Evolutionary conservation across 2,329 filamentous ascomycete species (phyloP).

Genomic region (Colletotrichum sp.): DNA sequence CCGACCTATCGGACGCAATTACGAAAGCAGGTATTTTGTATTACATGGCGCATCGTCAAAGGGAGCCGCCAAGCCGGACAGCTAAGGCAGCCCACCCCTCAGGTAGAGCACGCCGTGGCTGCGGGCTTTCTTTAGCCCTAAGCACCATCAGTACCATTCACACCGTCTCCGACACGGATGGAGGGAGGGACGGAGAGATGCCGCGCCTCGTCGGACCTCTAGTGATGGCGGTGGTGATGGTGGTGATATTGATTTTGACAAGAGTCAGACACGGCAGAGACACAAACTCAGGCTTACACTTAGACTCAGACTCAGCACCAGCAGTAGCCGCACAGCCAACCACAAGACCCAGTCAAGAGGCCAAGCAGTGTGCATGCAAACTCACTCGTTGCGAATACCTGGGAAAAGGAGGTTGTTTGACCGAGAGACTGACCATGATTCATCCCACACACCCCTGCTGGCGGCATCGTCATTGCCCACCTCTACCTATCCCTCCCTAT

Average conservation of each 20-base stretch:
- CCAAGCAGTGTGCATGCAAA: background rate
- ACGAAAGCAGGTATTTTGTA: background rate
- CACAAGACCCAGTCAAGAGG: background rate
- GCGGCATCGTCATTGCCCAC: background rate
- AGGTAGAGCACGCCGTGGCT: background rate
- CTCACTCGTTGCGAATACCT: background rate
- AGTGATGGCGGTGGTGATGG: background rate
- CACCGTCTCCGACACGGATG: background rate
- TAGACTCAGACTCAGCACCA: constrained; percentile 1
- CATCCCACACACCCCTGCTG: background rate
- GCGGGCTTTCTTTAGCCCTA: background rate
- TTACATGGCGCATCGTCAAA: background rate
- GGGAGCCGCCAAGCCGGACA: background rate
- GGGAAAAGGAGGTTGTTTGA: background rate
- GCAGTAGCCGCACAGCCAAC: background rate
- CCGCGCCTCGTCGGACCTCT: background rate
- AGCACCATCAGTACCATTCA: background rate
- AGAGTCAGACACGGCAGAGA: background rate
- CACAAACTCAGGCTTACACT: background rate
- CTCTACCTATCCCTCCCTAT: background rate
- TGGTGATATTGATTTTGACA: background rate
- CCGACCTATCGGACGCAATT: background rate
- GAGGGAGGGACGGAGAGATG: background rate
- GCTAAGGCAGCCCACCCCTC: background rate
- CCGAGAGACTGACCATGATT: constrained; percentile 16